phyloP scores from a whole-genome alignment of 257 asterid species.

The Capsicum pubescens region DNA sequence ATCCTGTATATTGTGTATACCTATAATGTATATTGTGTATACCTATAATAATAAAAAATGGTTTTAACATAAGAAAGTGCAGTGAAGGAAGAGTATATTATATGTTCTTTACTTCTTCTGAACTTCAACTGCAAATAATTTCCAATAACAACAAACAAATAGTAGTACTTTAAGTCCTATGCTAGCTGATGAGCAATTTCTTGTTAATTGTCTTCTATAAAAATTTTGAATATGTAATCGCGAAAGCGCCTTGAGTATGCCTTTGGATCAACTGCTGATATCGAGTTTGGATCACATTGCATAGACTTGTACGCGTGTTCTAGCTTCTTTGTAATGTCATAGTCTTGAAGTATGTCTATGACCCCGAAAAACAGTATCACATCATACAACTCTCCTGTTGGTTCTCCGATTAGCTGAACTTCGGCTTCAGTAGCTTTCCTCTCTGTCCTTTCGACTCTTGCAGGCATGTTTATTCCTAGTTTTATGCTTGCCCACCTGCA shows the following conservation, averaged over 20 bases:
- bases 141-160: conserved; percentile 8
- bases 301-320: conserved; percentile 96
- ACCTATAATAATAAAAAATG: not conserved
- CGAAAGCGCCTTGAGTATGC: conserved; percentile 89
- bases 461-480: conserved; percentile 92
- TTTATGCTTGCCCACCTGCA: conserved; percentile 84
- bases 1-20: conserved; percentile 3
- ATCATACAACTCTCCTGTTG: conserved; percentile 88
- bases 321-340: conserved; percentile 89
- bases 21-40: not conserved
- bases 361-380: conserved; percentile 84
- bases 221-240: conserved; percentile 80
- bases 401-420: conserved; percentile 77
- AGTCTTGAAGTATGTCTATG: conserved; percentile 96
- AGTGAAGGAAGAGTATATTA: conserved; percentile 19
- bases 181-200: not conserved
- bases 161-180: not conserved
- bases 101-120: conserved; percentile 6
- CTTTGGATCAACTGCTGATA: conserved; percentile 94
- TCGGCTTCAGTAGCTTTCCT: conserved; percentile 61
- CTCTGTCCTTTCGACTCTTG: conserved; percentile 79
- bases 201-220: conserved; percentile 70
- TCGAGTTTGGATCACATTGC: conserved; percentile 88
- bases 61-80: not conserved
- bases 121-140: not conserved